Percentiles rank a stretch among this genome's conserved stretches.
Conservation (phyloP, 164 flowering plant genomes). For the Magnolia sinica region DNA sequence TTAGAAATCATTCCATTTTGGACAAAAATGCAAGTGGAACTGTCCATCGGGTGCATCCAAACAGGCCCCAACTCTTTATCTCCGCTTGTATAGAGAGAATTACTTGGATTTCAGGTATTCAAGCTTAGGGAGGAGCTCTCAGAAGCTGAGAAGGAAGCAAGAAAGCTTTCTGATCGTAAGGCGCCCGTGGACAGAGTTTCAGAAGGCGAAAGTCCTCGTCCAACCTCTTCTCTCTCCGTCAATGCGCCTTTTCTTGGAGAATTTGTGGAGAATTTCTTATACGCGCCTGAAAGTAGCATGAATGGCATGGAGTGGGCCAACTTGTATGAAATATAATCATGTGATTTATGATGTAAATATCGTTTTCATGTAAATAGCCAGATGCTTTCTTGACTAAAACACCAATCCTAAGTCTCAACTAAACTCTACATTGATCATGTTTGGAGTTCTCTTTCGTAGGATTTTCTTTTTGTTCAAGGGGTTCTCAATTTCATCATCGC, state of each 20-base stretch:
- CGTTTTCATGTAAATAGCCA: background rate
- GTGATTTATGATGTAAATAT: background rate
- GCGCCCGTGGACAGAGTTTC: constrained; percentile 21
- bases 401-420: background rate
- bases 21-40: no score
- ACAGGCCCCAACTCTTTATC: no score
- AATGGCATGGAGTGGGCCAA: constrained; percentile 47
- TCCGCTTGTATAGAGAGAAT: no score
- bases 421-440: background rate
- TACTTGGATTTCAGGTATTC: constrained; percentile 34
- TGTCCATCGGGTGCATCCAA: no score
- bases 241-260: constrained; percentile 40
- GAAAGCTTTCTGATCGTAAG: constrained; percentile 26
- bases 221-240: constrained; percentile 41
- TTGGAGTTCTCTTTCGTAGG: background rate
- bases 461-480: background rate
- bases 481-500: background rate
- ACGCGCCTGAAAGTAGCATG: constrained; percentile 22
- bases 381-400: background rate
- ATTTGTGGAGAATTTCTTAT: constrained; percentile 32
- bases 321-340: constrained; percentile 15
- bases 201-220: constrained; percentile 27
- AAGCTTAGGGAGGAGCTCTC: constrained; percentile 50
- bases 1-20: background rate
- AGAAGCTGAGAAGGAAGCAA: constrained; percentile 56